These are phyloP conservation scores for Zygotorulaspora sp. DNA, from an alignment of 805 yeast genomes.

Conservation along the genomic window DNA sequence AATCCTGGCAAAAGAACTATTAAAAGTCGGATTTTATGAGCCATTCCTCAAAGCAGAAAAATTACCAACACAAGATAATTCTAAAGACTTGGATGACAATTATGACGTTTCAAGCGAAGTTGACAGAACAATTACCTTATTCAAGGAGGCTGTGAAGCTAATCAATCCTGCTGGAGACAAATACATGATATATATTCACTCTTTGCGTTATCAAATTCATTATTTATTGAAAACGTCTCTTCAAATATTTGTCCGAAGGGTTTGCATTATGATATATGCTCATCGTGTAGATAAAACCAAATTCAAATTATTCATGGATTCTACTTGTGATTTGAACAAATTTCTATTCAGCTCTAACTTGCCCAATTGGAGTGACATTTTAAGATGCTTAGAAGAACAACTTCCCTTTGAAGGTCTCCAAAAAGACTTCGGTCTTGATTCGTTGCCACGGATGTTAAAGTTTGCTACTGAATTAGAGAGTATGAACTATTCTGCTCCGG, in stretches of 20 bases:
- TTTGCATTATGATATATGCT: constrained; percentile 14
- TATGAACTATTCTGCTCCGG: constrained; percentile 36
- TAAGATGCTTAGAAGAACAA: constrained; percentile 5
- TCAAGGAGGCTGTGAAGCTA: constrained; percentile 1
- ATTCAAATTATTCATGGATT: not conserved
- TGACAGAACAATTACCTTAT: not conserved
- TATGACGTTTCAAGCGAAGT: constrained; percentile 3
- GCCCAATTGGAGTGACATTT: constrained; percentile 2
- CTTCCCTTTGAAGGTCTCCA: constrained; percentile 3
- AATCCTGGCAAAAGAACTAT: constrained; percentile 10
- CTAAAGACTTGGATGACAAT: not conserved
- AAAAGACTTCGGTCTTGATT: not conserved
- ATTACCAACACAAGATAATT: not conserved
- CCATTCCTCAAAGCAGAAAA: not conserved
- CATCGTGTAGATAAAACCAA: constrained; percentile 13
- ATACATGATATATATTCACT: not conserved
- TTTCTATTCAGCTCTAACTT: constrained; percentile 3
- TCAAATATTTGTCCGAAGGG: constrained; percentile 19
- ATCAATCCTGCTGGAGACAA: constrained; percentile 1
- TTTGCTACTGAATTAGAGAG: constrained; percentile 2
- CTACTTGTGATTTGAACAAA: constrained; percentile 3
- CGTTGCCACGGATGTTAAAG: too few species aligned
- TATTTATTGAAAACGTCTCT: constrained; percentile 14
- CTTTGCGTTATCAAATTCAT: constrained; percentile 8
- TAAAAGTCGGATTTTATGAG: constrained; percentile 10